Evolutionary conservation across 2,329 filamentous ascomycete species (phyloP).

Genomic region (Phialophora tarda): DNA sequence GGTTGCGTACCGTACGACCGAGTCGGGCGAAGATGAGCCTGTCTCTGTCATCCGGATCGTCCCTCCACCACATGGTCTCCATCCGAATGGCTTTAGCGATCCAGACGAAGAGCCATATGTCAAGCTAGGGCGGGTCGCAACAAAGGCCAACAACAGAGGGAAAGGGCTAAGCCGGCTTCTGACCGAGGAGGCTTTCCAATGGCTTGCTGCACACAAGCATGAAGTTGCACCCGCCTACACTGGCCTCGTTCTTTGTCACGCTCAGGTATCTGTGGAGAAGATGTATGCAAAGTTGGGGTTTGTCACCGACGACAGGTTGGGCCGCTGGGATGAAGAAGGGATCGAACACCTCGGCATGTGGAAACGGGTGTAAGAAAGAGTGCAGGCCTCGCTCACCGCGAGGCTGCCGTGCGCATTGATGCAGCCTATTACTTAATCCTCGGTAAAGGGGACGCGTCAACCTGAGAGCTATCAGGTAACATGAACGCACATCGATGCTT

Average conservation of each 20-base stretch:
- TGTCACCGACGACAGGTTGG: slow-evolving; percentile 71
- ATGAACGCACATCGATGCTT: neutral
- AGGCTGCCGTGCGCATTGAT: neutral
- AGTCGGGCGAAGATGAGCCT: slow-evolving; percentile 51
- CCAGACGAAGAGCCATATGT: slow-evolving; percentile 70
- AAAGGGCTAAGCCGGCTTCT: slow-evolving; percentile 69
- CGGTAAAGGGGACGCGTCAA: neutral
- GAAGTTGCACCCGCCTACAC: slow-evolving; percentile 62
- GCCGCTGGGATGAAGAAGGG: slow-evolving; percentile 80
- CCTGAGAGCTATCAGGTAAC: neutral
- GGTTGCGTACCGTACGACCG: slow-evolving; percentile 71
- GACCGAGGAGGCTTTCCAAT: slow-evolving; percentile 70
- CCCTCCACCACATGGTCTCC: slow-evolving; percentile 74
- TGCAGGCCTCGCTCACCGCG: neutral
- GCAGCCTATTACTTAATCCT: slow-evolving; percentile 2
- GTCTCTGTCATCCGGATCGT: slow-evolving; percentile 81
- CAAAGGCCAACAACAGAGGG: slow-evolving; percentile 69
- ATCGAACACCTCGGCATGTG: slow-evolving; percentile 89
- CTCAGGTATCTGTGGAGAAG: slow-evolving; percentile 68
- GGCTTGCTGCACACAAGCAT: slow-evolving; percentile 66
- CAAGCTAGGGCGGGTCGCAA: slow-evolving; percentile 79
- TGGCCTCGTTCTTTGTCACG: slow-evolving; percentile 79
- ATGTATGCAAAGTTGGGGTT: slow-evolving; percentile 78
- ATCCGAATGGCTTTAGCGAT: slow-evolving; percentile 50
- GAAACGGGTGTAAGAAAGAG: slow-evolving; percentile 47